phyloP scores from a whole-genome alignment of 352 stramenopile species.

The Phytophthora hibernalis region DNA sequence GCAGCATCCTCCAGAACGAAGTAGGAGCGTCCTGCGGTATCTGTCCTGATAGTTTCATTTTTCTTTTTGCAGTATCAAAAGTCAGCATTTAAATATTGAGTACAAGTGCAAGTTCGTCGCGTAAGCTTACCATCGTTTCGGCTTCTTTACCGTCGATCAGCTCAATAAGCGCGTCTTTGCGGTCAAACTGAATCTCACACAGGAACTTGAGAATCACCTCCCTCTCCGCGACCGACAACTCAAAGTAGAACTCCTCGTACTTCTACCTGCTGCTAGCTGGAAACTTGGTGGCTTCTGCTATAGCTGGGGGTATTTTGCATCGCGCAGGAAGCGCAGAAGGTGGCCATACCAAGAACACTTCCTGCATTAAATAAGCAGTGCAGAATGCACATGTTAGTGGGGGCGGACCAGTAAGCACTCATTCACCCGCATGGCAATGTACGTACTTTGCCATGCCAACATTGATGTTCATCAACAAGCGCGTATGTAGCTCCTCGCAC shows the following conservation, averaged over 20 bases:
- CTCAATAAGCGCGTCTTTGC: constrained; percentile 64
- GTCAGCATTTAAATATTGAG: neutral
- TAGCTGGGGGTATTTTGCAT: constrained; percentile 39
- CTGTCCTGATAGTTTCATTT: constrained; percentile 53
- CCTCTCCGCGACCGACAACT: constrained; percentile 47
- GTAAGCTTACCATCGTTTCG: constrained; percentile 56
- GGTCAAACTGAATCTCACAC: constrained; percentile 73
- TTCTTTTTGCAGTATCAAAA: constrained; percentile 38
- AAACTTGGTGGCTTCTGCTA: constrained; percentile 18
- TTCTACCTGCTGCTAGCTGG: constrained; percentile 24
- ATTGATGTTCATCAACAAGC: constrained; percentile 58
- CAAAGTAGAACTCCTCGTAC: constrained; percentile 54
- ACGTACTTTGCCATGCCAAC: constrained; percentile 56
- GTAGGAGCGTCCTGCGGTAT: constrained; percentile 59
- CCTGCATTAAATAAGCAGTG: constrained; percentile 22
- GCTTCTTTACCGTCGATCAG: constrained; percentile 61
- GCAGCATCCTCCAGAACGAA: constrained; percentile 70
- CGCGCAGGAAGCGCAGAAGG: constrained; percentile 54
- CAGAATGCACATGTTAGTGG: constrained; percentile 9
- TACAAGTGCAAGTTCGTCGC: neutral
- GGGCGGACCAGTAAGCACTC: neutral
- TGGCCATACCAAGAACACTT: constrained; percentile 57
- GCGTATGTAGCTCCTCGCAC: constrained; percentile 54
- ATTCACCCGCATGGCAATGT: neutral
- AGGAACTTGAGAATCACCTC: constrained; percentile 67